phyloP scores from a whole-genome alignment of 306 rosid genomes.

The Mimosa bimucronata region DNA sequence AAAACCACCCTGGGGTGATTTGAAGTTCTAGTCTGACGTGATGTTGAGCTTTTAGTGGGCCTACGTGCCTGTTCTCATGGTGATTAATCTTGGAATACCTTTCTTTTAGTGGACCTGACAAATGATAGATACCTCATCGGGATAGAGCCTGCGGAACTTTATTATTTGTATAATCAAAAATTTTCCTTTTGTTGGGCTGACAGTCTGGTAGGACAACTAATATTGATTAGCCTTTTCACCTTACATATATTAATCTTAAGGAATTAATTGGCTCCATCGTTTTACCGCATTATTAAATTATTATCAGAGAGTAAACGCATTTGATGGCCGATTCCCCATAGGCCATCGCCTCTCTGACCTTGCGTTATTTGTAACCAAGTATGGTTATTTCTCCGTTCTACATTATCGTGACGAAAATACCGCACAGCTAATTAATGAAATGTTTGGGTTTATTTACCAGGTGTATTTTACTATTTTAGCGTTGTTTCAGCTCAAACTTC shows the following conservation, averaged over 20 bases:
- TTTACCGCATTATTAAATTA: not conserved
- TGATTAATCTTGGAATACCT: not conserved
- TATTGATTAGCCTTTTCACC: not conserved
- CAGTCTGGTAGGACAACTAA: not conserved
- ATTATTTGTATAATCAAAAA: too few relatives aligned
- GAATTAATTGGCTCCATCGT: not conserved
- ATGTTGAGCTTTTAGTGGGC: not conserved
- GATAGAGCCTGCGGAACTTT: not conserved
- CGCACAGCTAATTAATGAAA: too few relatives aligned
- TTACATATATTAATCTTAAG: not conserved
- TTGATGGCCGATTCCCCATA: not conserved
- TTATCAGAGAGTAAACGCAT: not conserved
- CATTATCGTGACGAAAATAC: too few relatives aligned
- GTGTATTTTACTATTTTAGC: too few relatives aligned
- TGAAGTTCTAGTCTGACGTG: not conserved
- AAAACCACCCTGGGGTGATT: not conserved
- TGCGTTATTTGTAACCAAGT: too few relatives aligned
- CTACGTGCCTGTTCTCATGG: too few relatives aligned
- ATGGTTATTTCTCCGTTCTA: too few relatives aligned
- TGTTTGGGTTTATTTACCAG: too few relatives aligned
- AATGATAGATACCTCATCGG: not conserved
- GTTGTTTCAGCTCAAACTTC: not conserved
- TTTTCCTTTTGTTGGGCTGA: not conserved
- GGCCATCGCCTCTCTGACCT: too few relatives aligned
- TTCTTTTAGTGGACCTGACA: slow-evolving; percentile 1